Base-by-base conservation (phyloP, 805 yeast species). In the Kuraishia molischiana region DNA sequence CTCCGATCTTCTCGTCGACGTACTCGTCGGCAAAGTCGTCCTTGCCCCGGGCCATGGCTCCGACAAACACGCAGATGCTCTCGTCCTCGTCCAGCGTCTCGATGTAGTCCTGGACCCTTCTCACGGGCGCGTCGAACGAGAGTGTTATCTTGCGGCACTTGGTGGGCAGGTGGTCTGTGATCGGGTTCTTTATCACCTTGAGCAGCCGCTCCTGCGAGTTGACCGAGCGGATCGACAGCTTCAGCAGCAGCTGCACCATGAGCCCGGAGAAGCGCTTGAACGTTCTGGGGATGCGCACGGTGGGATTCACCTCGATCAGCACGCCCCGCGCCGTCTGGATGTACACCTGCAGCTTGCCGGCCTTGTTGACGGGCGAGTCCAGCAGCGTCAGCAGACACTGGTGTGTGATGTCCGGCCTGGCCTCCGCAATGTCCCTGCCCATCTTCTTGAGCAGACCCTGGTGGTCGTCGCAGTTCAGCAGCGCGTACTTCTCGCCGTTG, bases 21-120 rank as follows among this genome's bases (percentile, higher is more conserved):
- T 61, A 90, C 60, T 89, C 97, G 59, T 92, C 98, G 19, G 98
- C 98, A 61, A 92, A 92, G 50, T 79, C 87, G 62, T 92, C 98
- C 57, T 82, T 83, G 54, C 98, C 98, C 60, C 97, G 79, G 17
- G 98, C 98, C 96, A 92, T 92, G 34, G 98, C 95, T 56, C 98
- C 98, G 34, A 92, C 97, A 61, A 92, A 92, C 20, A 92, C 97
- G 70, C 98, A 92, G 49, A 92, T 79, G 54, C 95, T 84, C 65
- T 92, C 96, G 54, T 85, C 95, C 2, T 77, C 79, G 49, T 78
- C 95, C 49, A 92, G 66, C 41, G 80, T 80, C 14, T 58, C 60
- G 29, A 89, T 89, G 56, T 85, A 89, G 53, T 89, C 95, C 60
- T 86, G 94, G 3, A 86, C 95, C 49, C 87, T 73, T 47, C 75